Base-by-base conservation (phyloP, 441 rosid genomes). In the Populus hybrid region DNA sequence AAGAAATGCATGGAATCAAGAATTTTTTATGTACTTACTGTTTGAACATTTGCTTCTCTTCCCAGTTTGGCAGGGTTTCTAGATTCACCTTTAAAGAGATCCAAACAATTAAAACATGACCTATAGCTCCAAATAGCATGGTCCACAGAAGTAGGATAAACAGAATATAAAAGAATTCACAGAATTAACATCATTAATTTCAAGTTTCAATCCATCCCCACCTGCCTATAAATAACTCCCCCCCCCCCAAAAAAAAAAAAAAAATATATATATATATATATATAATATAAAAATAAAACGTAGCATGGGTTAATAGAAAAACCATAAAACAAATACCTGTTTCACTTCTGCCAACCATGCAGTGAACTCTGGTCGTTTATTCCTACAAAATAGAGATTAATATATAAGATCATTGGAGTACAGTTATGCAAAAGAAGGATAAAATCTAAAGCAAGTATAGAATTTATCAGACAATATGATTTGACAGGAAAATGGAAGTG, bases 31-130 rank as follows among this genome's bases (percentile, higher is more conserved):
- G 20, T 38, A 81, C 94, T 75, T 86, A 93, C 98, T 85, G 83
- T 86, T 95, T 93, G 82, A 95, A 95, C 94, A 93, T 87, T 84
- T 92, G 94, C 87, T 93, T 95, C 91, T 95, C 99, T 85, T 95
- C 98, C 99, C 99, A 95, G 72, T 93, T 90, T 69, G 99, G 89
- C 82, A 95, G 82, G 83, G 90, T 88, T 85, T 95, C 99, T 86
- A 95, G 83, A 85, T 95, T 95, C 72, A 95, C 93, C 99, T 93
- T 75, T 50, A 78, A 82, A 53, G n/a, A 77, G 29, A 68, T 65
- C 63, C 38, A 10, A 78, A 70, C 21, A 35, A 59, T 36, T 42
- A 64, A 14, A 33, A 64, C 9, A 70, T 42, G n/a, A 36, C n/a
- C 35, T 10, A 71, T 28, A 8, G n/a, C 69, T 79, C 67, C 12